A percentile compares a stretch with the other conserved stretches of the same genome.
These are phyloP conservation scores for Cymodocea nodosa DNA, from an alignment of 116 monocot species.

Conservation along the genomic window DNA sequence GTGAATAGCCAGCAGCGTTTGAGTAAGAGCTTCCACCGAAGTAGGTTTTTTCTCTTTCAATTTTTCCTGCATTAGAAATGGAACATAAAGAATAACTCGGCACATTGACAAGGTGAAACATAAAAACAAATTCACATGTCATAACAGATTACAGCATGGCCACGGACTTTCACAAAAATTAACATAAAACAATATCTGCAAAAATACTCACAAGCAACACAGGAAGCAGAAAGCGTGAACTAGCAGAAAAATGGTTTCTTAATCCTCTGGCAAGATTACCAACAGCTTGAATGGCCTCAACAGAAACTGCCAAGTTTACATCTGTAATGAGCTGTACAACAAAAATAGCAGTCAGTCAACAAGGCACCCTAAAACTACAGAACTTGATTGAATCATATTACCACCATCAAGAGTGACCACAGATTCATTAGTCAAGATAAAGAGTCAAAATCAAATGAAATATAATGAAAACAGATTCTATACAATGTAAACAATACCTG, in stretches of 20 bases:
- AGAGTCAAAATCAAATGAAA: too few relatives aligned
- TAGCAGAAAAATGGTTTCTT: conserved; percentile 79
- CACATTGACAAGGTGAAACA: not conserved
- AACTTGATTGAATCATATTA: too few relatives aligned
- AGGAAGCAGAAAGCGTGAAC: conserved; percentile 76
- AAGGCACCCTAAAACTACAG: not conserved
- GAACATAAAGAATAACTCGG: not conserved
- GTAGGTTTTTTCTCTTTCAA: conserved; percentile 88
- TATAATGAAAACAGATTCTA: too few relatives aligned
- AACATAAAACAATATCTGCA: not conserved
- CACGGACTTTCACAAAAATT: too few relatives aligned
- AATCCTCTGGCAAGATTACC: conserved; percentile 88
- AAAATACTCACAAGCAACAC: conserved; percentile 68
- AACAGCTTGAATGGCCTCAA: conserved; percentile 91
- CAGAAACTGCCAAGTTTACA: conserved; percentile 94
- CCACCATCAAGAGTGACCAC: too few relatives aligned
- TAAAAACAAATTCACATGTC: not conserved
- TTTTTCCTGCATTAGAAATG: conserved; percentile 57
- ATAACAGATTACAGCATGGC: too few relatives aligned
- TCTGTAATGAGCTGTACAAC: conserved; percentile 73
- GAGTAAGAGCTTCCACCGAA: conserved; percentile 63
- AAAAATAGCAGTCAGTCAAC: not conserved
- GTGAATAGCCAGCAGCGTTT: conserved; percentile 83
- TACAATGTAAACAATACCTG: too few relatives aligned
- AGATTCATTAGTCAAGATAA: too few relatives aligned